Evolutionary conservation across 1,284 basidiomycete genomes (phyloP).

Genomic region (Fomitopsis schrenkii): DNA sequence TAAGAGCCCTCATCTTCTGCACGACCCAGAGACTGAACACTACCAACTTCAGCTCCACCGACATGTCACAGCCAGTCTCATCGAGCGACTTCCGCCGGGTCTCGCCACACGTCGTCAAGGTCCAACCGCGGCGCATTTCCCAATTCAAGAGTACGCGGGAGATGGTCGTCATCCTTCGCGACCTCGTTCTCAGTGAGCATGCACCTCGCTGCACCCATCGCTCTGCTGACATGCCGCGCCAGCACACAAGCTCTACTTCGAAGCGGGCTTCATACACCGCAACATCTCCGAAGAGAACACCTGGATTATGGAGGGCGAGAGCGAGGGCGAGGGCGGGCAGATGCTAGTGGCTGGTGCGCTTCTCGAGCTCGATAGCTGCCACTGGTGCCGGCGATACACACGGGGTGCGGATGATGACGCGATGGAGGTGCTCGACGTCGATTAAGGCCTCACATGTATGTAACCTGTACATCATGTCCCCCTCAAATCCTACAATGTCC

Average conservation of each 20-base stretch:
- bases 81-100: neutral
- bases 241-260: neutral
- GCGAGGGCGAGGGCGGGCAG: neutral
- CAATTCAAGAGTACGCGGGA: neutral
- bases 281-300: neutral
- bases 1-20: too few species aligned
- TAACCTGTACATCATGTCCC: too few species aligned
- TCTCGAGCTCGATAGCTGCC: neutral
- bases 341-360: neutral
- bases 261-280: neutral
- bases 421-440: too few species aligned
- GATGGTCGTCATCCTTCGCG: neutral
- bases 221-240: neutral
- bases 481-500: too few species aligned
- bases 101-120: neutral
- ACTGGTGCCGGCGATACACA: neutral
- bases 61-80: too few species aligned
- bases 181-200: neutral
- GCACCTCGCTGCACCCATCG: neutral
- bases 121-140: neutral
- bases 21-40: too few species aligned
- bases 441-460: too few species aligned
- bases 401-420: too few species aligned
- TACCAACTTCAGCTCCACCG: too few species aligned
- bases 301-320: neutral